A percentile compares a stretch with the other conserved stretches of the same genome.
Conservation (phyloP, 768 basidiomycete genomes). For the Boletellus sp. region DNA sequence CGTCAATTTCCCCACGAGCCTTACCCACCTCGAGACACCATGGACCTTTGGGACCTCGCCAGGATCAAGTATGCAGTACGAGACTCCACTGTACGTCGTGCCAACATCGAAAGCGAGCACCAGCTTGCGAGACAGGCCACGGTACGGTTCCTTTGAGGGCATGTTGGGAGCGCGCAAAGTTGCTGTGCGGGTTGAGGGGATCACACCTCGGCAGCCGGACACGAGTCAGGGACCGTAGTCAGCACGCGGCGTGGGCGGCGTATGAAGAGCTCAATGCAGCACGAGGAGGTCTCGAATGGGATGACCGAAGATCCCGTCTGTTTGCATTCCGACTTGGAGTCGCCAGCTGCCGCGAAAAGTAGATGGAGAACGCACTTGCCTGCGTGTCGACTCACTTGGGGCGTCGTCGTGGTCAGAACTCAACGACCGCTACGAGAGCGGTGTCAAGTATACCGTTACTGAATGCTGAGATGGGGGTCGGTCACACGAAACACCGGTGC, state of each 20-base stretch:
- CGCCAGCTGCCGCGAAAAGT: too few species aligned
- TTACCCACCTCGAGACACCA: constrained; percentile 25
- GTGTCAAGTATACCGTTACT: too few species aligned
- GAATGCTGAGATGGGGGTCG: too few species aligned
- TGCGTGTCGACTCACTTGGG: too few species aligned
- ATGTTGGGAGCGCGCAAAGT: constrained; percentile 15
- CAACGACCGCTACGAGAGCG: too few species aligned
- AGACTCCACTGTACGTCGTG: constrained; percentile 42
- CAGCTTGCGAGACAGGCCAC: constrained; percentile 37
- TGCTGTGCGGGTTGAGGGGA: background rate
- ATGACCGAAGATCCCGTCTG: background rate
- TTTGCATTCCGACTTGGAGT: background rate
- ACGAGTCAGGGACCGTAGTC: background rate
- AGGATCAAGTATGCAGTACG: constrained; percentile 34
- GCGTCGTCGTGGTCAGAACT: too few species aligned
- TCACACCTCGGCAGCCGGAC: too few species aligned
- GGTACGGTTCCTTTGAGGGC: constrained; percentile 30
- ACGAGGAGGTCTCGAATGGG: background rate
- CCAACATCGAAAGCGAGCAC: constrained; percentile 44
- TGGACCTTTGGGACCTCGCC: constrained; percentile 30
- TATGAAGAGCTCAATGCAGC: background rate
- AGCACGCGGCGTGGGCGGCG: background rate
- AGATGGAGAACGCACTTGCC: too few species aligned
- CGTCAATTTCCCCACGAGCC: background rate
- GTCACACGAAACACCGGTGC: too few species aligned